A percentile compares a stretch with the other conserved stretches of the same genome.
These are phyloP conservation scores for Septoria linicola DNA, from an alignment of 2,329 filamentous ascomycete species.

Conservation along the genomic window DNA sequence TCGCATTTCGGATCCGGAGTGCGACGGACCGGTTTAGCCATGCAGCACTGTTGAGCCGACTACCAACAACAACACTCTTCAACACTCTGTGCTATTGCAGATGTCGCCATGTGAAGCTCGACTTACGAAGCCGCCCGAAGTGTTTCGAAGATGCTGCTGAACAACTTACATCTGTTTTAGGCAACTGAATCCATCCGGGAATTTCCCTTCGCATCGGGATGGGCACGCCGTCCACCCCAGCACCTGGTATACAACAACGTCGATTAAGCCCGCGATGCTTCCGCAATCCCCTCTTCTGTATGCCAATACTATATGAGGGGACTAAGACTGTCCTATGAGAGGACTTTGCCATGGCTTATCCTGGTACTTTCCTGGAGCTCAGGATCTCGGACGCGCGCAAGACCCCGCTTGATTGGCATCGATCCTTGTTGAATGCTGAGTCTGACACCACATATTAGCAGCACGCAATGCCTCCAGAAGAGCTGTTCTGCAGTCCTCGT, in stretches of 20 bases:
- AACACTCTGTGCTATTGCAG: too few species aligned
- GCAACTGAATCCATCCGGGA: slow-evolving; percentile 5
- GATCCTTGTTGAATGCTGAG: slow-evolving; percentile 6
- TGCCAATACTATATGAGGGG: neutral
- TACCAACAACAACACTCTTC: too few species aligned
- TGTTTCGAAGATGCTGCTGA: neutral
- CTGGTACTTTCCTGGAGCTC: neutral
- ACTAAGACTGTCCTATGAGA: slow-evolving; percentile 3
- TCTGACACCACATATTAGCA: slow-evolving; percentile 5
- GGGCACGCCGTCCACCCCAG: neutral
- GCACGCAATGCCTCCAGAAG: neutral
- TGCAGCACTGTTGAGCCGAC: too few species aligned
- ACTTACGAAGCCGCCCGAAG: neutral
- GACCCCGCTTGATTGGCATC: slow-evolving; percentile 16
- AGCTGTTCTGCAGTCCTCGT: neutral
- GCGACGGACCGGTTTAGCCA: too few species aligned
- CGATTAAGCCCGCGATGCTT: slow-evolving; percentile 8
- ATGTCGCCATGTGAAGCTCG: too few species aligned
- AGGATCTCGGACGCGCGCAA: slow-evolving; percentile 2
- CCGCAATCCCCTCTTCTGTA: slow-evolving; percentile 13
- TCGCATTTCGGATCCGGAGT: too few species aligned
- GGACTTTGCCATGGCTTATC: neutral
- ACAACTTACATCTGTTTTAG: neutral
- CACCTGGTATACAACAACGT: neutral
- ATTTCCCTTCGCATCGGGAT: slow-evolving; percentile 9